Conservation (phyloP, 495 filamentous ascomycete species). For the Filosporella fistucella region DNA sequence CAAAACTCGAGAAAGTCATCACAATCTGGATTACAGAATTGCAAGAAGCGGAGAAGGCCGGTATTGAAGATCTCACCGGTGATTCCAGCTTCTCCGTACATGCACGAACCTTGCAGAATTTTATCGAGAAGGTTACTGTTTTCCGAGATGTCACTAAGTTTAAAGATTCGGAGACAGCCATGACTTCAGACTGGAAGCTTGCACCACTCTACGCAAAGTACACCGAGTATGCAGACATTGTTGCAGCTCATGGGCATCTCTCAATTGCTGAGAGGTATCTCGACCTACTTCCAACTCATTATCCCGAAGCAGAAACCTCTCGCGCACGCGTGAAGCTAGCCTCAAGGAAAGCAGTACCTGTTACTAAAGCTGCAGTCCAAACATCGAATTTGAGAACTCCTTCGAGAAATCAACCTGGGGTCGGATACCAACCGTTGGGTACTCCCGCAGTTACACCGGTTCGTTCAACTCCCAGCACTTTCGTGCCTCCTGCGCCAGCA, state of each 20-base stretch:
- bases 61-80: conserved; percentile 57
- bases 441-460: conserved; percentile 26
- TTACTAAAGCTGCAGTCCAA: conserved; percentile 29
- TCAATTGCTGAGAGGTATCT: conserved; percentile 87
- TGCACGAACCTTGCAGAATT: conserved; percentile 78
- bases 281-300: conserved; percentile 77
- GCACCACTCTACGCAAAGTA: conserved; percentile 89
- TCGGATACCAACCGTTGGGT: conserved; percentile 24
- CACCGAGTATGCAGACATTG: conserved; percentile 92
- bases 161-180: conserved; percentile 65
- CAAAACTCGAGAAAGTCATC: conserved; percentile 95
- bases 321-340: conserved; percentile 83
- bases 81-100: conserved; percentile 89
- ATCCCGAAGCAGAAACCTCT: conserved; percentile 85
- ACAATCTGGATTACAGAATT: conserved; percentile 89
- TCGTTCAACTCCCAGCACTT: conserved; percentile 31
- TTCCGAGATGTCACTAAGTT: conserved; percentile 95
- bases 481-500: conserved; percentile 23
- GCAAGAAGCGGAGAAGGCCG: conserved; percentile 71
- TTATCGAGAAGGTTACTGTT: conserved; percentile 97
- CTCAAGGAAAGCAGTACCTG: conserved; percentile 57
- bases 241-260: conserved; percentile 84
- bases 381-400: conserved; percentile 26
- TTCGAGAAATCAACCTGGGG: conserved; percentile 33
- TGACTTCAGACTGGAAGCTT: conserved; percentile 83